Evolutionary conservation across 1,139 yeast species (phyloP).

Genomic region (Yamadazyma conglobata): DNA sequence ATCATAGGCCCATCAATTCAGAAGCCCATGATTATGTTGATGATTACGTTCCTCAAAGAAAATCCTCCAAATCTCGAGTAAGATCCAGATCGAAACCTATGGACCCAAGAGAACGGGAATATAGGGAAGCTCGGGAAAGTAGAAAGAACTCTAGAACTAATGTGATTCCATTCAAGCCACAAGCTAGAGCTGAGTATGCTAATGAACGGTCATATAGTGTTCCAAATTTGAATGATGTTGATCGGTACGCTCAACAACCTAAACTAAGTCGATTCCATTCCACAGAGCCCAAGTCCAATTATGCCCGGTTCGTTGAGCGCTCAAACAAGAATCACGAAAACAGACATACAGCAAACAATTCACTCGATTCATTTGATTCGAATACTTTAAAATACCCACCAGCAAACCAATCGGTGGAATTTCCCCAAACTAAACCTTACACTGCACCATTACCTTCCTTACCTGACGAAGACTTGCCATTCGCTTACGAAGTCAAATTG

Average conservation of each 20-base stretch:
- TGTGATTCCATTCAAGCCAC: slow-evolving; percentile 23
- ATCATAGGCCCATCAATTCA: neutral
- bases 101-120: slow-evolving; percentile 2
- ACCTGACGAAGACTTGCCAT: slow-evolving; percentile 33
- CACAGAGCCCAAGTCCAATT: slow-evolving; percentile 15
- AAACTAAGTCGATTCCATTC: slow-evolving; percentile 13
- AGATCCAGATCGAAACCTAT: slow-evolving; percentile 6
- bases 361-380: slow-evolving; percentile 15
- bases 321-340: slow-evolving; percentile 6
- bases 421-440: neutral
- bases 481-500: slow-evolving; percentile 36
- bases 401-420: neutral
- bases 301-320: slow-evolving; percentile 15
- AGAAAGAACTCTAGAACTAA: slow-evolving; percentile 22
- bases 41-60: slow-evolving; percentile 7
- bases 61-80: slow-evolving; percentile 1
- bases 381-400: slow-evolving; percentile 8
- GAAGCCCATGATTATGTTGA: slow-evolving; percentile 7
- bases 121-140: slow-evolving; percentile 5
- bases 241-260: slow-evolving; percentile 9
- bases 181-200: slow-evolving; percentile 7
- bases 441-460: slow-evolving; percentile 14
- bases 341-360: slow-evolving; percentile 10
- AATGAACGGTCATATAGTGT: slow-evolving; percentile 15
- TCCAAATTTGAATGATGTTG: slow-evolving; percentile 15